Percentiles rank a stretch among this genome's conserved stretches.
These are phyloP conservation scores for Fusarium miscanthi DNA, from an alignment of 2,329 filamentous ascomycete genomes.

Conservation along the genomic window DNA sequence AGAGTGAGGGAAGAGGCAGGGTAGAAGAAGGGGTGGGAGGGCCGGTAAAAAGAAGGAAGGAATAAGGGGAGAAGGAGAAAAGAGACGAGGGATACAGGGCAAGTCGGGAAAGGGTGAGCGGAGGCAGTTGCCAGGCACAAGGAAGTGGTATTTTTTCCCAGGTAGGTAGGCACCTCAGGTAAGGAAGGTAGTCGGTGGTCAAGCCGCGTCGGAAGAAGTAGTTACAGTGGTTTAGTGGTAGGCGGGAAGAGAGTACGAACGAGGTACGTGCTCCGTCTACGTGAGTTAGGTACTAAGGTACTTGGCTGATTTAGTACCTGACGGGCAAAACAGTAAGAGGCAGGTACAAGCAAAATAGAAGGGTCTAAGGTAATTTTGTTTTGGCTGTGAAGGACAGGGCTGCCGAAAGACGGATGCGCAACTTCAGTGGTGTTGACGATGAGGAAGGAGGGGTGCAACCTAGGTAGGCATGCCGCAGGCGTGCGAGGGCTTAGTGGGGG, in stretches of 20 bases:
- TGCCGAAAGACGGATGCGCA: slow-evolving; percentile 28
- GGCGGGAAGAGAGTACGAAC: slow-evolving; percentile 38
- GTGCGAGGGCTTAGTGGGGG: slow-evolving; percentile 42
- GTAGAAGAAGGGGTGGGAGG: slow-evolving; percentile 42
- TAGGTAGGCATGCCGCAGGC: slow-evolving; percentile 31
- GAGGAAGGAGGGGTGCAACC: slow-evolving; percentile 40
- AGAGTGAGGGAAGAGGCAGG: slow-evolving; percentile 44
- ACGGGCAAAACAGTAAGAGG: slow-evolving; percentile 28
- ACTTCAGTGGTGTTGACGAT: slow-evolving; percentile 18
- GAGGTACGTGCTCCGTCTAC: slow-evolving; percentile 33
- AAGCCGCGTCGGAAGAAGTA: slow-evolving; percentile 25
- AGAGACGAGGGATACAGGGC: slow-evolving; percentile 39
- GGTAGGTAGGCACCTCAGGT: slow-evolving; percentile 6
- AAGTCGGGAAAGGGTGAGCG: slow-evolving; percentile 38
- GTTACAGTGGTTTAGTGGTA: slow-evolving; percentile 25
- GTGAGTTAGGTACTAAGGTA: slow-evolving; percentile 14
- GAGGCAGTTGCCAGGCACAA: slow-evolving; percentile 42
- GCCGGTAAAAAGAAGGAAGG: slow-evolving; percentile 47
- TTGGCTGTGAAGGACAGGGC: slow-evolving; percentile 30
- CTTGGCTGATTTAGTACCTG: slow-evolving; percentile 31
- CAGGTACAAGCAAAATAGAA: slow-evolving; percentile 33
- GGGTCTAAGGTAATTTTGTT: neutral
- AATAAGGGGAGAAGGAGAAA: slow-evolving; percentile 44
- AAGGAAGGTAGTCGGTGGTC: slow-evolving; percentile 24
- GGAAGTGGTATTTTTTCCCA: slow-evolving; percentile 35